Base-by-base conservation (phyloP, 2,329 filamentous ascomycete species). In the Phialophora macrospora region DNA sequence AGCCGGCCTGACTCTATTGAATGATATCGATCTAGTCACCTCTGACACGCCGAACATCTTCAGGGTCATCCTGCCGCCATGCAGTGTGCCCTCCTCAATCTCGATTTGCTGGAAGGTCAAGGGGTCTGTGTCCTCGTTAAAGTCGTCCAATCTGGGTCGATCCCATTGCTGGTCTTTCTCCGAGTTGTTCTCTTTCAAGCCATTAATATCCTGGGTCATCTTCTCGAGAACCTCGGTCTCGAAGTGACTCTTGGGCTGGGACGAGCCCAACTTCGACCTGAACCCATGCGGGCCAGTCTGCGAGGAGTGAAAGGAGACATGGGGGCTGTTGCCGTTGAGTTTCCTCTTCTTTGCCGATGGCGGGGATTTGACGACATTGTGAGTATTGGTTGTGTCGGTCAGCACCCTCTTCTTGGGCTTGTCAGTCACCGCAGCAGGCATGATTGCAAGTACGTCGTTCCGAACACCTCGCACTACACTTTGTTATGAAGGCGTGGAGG, bases 81-180 rank as follows among this genome's bases (percentile, higher is more conserved):
- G 82, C 1, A 97, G 78, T 3, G 88, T 90, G 22, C 95, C 94
- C 77, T 99, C 94, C 75, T 98, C 93, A 0, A 88, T 90, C 74
- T 99, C 96, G 72, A 99, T 99, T 74, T 96, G 90, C 80, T 99
- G 95, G 75, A 99, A 98, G 70, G 86, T 88, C n/a, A 99, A 82
- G 70, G 81, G 88, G 70, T 95, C 87, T 41, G 80, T 87, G 60
- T 84, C 76, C 8, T 88, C 83, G 66, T 89, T 81, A 74, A 90
- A 90, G 71, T 84, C 81, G 24, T 81, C 81, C 32, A 92, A 76
- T 32, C 79, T 77, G 17, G 89, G 89, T 60, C 89, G 82, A 55
- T 90, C 88, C 96, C 95, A 99, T 75, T 92, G 85, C 78, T 99
- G 95, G 76, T 98, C 94, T 77, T 89, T 96, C 76, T 99, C 95